A percentile compares a stretch with the other conserved stretches of the same genome.
phyloP scores from a whole-genome alignment of 2,329 filamentous ascomycete genomes.

The Paracoccidioides brasiliensis region DNA sequence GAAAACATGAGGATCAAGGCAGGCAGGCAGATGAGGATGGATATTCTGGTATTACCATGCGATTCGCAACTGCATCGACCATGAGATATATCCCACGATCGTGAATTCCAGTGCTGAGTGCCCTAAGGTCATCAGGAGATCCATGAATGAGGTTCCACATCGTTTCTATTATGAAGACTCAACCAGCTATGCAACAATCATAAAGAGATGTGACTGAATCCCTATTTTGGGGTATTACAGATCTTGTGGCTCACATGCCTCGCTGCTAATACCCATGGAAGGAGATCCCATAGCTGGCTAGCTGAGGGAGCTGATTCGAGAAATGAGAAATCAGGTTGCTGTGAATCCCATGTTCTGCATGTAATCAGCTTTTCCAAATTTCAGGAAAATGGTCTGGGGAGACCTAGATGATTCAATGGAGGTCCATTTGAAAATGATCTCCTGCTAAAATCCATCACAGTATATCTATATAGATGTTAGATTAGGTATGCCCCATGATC shows the following conservation, averaged over 20 bases:
- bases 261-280: constrained; percentile 41
- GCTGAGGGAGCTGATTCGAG: constrained; percentile 25
- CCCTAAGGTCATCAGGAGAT: constrained; percentile 34
- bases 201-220: neutral
- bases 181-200: neutral
- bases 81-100: constrained; percentile 38
- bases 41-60: constrained; percentile 16
- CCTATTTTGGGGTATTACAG: neutral
- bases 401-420: neutral
- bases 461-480: constrained; percentile 24
- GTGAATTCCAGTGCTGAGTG: constrained; percentile 34
- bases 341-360: constrained; percentile 39
- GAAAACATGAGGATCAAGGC: neutral
- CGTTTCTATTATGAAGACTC: constrained; percentile 15
- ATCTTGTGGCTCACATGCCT: constrained; percentile 21
- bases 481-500: neutral
- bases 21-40: neutral
- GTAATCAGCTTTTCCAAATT: constrained; percentile 30
- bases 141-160: constrained; percentile 38
- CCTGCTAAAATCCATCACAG: constrained; percentile 41
- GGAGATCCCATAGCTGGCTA: constrained; percentile 29
- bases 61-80: constrained; percentile 41
- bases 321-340: constrained; percentile 27
- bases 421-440: constrained; percentile 26
- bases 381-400: neutral